phyloP scores from a whole-genome alignment of 179 eudicot species.

The Sideroxylon spinosum region DNA sequence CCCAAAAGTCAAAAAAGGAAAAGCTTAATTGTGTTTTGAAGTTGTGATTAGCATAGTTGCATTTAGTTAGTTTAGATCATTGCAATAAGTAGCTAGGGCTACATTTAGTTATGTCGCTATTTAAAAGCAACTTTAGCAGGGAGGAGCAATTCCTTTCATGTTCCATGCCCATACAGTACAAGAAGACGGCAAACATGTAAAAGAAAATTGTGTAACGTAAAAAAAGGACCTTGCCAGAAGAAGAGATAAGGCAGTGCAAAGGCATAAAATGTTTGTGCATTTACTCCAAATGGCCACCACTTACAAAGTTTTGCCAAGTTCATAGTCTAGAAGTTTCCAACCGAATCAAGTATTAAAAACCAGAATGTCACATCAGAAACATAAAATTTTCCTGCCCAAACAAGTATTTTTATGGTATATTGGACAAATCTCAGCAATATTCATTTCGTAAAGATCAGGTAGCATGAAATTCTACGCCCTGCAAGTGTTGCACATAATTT shows the following conservation, averaged over 20 bases:
- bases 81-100: too few relatives aligned
- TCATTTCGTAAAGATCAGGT: background rate
- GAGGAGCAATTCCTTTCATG: background rate
- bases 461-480: background rate
- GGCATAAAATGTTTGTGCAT: background rate
- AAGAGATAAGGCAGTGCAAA: background rate
- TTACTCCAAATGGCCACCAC: background rate
- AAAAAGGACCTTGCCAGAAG: background rate
- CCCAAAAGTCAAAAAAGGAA: too few relatives aligned
- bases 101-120: too few relatives aligned
- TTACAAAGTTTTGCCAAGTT: background rate
- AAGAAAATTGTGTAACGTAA: background rate
- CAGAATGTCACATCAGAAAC: background rate
- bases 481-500: background rate
- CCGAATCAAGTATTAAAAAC: background rate
- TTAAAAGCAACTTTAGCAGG: background rate
- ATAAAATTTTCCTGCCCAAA: background rate
- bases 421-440: background rate
- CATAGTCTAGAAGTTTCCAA: background rate
- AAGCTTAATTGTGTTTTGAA: too few relatives aligned
- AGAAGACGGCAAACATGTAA: background rate
- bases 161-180: background rate
- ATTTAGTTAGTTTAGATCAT: too few relatives aligned
- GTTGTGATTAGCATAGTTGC: too few relatives aligned
- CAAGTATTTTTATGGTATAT: background rate